Base-by-base conservation (phyloP, 371 early-diverging fungal genomes). In the Apophysomyces elegans region DNA sequence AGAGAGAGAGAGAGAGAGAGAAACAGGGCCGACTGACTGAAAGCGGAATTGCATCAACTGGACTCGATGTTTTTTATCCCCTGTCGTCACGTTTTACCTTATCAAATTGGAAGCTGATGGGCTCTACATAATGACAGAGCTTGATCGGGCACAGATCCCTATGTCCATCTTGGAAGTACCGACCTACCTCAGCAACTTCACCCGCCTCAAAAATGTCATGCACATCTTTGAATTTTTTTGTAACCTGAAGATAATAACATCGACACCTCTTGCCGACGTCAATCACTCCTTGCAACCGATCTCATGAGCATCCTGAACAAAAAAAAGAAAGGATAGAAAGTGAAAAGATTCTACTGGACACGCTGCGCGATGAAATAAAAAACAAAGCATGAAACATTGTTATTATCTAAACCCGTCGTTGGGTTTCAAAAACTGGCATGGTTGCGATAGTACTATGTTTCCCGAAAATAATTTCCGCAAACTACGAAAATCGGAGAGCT, bases 51-150 rank as follows among this genome's bases (percentile, higher is more conserved):
- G 26, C 26, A 26, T 26, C 26, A 26, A 26, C 0, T 26, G 1
- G 26, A 26, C 26, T 26, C 26, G 26, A 26, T 26, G 26, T 69
- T 73, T 73, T 18, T 57, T 66, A 67, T 67, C 37, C 8, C 65
- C 67, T 1, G 67, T 9, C 37, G 69, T 69, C 59, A 36, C 38
- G 1, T 65, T 74, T 63, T 74, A 74, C 65, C 65, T 70, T 47
- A 74, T 68, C 62, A 64, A 70, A 38, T 59, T 74, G 38, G 56
- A 70, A 37, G 36, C 67, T 59, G 70, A 69, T 69, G 70, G 70
- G 12, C 9, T 74, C 37, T 67, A 74, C 43, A 59, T 37, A 41
- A 67, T 74, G 70, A 68, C 74, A 36, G 68, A 74, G 67, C 67
- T 70, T 58, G 1, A 37, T 7, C 68, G 58, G 32, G 37, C 68